Base-by-base conservation (phyloP, 148 eudicot genomes). In the Polygonum aviculare region DNA sequence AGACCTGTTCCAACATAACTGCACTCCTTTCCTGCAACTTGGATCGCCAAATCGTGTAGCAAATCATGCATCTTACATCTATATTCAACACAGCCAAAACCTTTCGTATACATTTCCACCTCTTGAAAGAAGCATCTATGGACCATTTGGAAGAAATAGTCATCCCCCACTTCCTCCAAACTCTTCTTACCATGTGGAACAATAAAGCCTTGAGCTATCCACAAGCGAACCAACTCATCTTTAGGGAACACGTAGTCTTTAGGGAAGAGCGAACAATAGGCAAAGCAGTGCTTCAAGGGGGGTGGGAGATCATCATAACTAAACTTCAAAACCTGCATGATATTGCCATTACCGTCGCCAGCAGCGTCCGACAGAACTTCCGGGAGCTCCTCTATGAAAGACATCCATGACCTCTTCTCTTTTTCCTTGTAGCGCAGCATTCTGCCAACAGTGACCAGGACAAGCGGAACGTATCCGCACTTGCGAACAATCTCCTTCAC, bases 231-330 rank as follows among this genome's bases (percentile, higher is more conserved):
- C n/a, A 80, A 18, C 5, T 45, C 31, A 3, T 44, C 22, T 77
- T 70, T 75, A 12, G 10, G 0, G 8, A 75, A 80, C 12, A 7
- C 15, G 18, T 54, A 36, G 14, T 76, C 72, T 67, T 69, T 67
- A 12, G 81, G 81, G 26, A 75, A 75, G 50, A 79, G 45, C 3
- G 81, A 77, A 51, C 79, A 81, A 52, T 74, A 81, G 33, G 77
- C 45, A 31, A 81, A 62, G 2, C 77, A 76, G 6, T 38, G 74
- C 54, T 67, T 52, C 2, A 75, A 6, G 1, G 7, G 15, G 4
- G 69, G 22, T 16, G 57, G 21, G 19, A 75, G 54, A 19, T 69
- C 55, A 2, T 31, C 14, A 8, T 62, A 62, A 16, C 69, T 62
- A 62, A 62, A 2, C 69, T 33, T 62, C 40, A 62, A 12, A 49